A percentile compares a stretch with the other conserved stretches of the same genome.
Conservation (phyloP, 345 rosid species). For the Citrus glauca region DNA sequence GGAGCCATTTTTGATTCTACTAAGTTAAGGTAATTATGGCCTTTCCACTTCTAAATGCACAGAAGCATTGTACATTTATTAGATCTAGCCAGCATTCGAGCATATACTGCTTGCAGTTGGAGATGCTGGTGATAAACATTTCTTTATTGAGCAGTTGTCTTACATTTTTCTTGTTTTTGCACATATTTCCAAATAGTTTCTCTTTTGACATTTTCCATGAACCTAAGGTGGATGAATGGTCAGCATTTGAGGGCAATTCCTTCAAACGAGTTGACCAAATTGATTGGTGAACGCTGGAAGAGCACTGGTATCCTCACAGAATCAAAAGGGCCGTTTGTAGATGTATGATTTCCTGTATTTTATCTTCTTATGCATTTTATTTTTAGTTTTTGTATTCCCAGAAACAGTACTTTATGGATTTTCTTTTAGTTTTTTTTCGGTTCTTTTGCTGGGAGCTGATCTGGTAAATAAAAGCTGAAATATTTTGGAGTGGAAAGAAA, state of each 20-base stretch:
- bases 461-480: neutral
- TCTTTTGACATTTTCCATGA: conserved; percentile 2
- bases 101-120: neutral
- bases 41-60: conserved; percentile 10
- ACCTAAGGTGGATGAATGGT: conserved; percentile 95
- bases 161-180: conserved; percentile 8
- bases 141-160: neutral
- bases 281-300: conserved; percentile 90
- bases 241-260: conserved; percentile 76
- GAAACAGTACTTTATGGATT: neutral
- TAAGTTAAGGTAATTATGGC: conserved; percentile 62
- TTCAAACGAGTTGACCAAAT: conserved; percentile 49
- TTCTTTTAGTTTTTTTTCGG: neutral
- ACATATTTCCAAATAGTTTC: conserved; percentile 12
- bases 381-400: neutral
- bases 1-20: conserved; percentile 87
- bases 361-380: neutral
- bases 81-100: conserved; percentile 1
- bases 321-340: conserved; percentile 61
- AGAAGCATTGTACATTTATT: neutral
- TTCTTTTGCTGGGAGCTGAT: neutral
- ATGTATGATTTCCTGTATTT: conserved; percentile 41
- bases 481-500: neutral
- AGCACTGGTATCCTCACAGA: conserved; percentile 51
- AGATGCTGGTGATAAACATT: neutral